Percentiles rank a stretch among this genome's conserved stretches.
Conservation (phyloP, 331 rosid species). For the Erythrophleum ivorense region DNA sequence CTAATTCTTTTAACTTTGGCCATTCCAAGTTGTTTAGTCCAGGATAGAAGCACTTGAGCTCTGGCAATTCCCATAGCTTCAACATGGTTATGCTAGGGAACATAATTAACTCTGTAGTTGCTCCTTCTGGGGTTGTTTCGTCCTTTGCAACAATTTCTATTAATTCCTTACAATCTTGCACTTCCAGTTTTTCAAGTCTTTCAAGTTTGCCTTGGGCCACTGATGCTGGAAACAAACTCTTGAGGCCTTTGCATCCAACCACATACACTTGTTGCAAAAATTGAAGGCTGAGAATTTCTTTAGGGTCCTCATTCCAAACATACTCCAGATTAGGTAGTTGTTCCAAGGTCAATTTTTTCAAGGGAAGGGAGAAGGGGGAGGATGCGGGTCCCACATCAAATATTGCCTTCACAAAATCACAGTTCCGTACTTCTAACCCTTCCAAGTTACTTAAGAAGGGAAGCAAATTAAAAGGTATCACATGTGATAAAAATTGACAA, state of each 20-base stretch:
- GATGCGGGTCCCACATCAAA: not conserved
- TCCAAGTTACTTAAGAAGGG: not conserved
- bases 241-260: not conserved
- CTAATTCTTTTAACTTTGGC: not conserved
- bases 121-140: not conserved
- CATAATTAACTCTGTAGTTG: not conserved
- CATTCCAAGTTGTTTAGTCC: not conserved
- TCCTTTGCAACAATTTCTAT: not conserved
- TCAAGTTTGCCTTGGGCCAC: not conserved
- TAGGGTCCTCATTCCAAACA: constrained; percentile 28
- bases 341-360: not conserved
- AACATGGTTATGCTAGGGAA: not conserved
- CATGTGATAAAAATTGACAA: not conserved
- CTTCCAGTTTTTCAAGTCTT: not conserved
- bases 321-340: not conserved
- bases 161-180: not conserved
- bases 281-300: not conserved
- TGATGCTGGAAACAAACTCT: constrained; percentile 14
- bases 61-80: not conserved
- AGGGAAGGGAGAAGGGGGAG: not conserved
- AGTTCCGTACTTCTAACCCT: not conserved
- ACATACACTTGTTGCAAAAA: not conserved
- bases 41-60: constrained; percentile 22
- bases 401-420: not conserved
- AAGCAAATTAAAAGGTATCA: not conserved